phyloP scores from a whole-genome alignment of 2,329 filamentous ascomycete genomes.

The Xylaria sp. region DNA sequence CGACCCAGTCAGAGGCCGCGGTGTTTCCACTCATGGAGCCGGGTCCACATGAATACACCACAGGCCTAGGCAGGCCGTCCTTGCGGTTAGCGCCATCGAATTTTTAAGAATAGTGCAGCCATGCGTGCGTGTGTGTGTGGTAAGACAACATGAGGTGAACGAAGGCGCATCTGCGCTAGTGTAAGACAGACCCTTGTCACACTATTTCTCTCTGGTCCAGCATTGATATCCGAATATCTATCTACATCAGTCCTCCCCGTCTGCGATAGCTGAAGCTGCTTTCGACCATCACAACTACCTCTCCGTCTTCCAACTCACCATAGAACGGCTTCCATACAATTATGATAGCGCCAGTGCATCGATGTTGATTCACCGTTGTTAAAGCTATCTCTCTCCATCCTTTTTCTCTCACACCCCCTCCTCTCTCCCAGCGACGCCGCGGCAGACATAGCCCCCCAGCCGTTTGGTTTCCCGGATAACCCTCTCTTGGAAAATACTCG shows the following conservation, averaged over 20 bases:
- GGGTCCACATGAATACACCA: constrained; percentile 9
- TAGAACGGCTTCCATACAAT: constrained; percentile 6
- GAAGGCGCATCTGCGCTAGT: constrained; percentile 18
- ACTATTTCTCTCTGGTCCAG: constrained; percentile 14
- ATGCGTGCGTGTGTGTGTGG: constrained; percentile 29
- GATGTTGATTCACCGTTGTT: constrained; percentile 20
- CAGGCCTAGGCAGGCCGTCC: constrained; percentile 24
- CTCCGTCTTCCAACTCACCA: constrained; percentile 7
- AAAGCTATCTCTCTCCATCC: constrained; percentile 7
- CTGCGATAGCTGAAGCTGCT: constrained; percentile 20
- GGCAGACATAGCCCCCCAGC: constrained; percentile 9
- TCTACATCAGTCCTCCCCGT: constrained; percentile 26
- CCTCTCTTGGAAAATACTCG: constrained; percentile 45
- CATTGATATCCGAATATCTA: constrained; percentile 29
- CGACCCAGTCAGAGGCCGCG: constrained; percentile 9
- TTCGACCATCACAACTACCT: constrained; percentile 14
- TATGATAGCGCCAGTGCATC: constrained; percentile 4
- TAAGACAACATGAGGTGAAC: constrained; percentile 8
- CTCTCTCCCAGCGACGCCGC: constrained; percentile 19
- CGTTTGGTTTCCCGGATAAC: constrained; percentile 25
- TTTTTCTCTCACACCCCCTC: constrained; percentile 12
- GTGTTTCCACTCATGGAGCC: constrained; percentile 15
- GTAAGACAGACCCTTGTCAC: constrained; percentile 28
- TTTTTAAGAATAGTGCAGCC: constrained; percentile 34
- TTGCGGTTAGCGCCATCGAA: constrained; percentile 32